A percentile compares a stretch with the other conserved stretches of the same genome.
phyloP scores from a whole-genome alignment of 805 yeast genomes.

The Cyberlindnera amylophila region DNA sequence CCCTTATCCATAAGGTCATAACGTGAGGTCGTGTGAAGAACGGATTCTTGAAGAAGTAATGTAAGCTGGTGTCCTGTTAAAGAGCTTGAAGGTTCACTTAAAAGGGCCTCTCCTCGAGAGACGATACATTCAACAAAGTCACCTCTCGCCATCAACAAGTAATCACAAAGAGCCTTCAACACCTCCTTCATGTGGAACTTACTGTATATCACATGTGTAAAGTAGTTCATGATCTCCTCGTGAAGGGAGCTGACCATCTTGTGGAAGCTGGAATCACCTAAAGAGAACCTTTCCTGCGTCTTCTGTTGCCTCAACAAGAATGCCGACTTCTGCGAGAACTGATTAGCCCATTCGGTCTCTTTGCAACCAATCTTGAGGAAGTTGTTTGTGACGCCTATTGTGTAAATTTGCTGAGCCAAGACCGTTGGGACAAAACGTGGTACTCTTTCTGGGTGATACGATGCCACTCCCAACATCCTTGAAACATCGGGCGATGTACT shows the following conservation, averaged over 20 bases:
- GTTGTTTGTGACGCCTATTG: slow-evolving; percentile 68
- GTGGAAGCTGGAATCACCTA: slow-evolving; percentile 26
- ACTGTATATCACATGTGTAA: slow-evolving; percentile 45
- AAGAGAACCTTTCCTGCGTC: slow-evolving; percentile 1
- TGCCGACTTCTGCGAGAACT: slow-evolving; percentile 14
- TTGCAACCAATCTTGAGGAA: slow-evolving; percentile 64
- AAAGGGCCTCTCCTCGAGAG: slow-evolving; percentile 45
- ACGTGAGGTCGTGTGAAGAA: slow-evolving; percentile 48
- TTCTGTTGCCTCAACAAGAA: slow-evolving; percentile 29
- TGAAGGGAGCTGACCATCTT: slow-evolving; percentile 41
- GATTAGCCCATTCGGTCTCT: slow-evolving; percentile 61
- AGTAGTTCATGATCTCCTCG: slow-evolving; percentile 47
- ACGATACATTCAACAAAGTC: slow-evolving; percentile 75
- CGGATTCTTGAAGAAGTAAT: slow-evolving; percentile 59
- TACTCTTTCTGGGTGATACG: slow-evolving; percentile 29
- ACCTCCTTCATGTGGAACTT: slow-evolving; percentile 50
- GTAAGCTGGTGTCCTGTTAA: slow-evolving; percentile 66
- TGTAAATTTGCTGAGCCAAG: slow-evolving; percentile 45
- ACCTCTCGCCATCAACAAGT: slow-evolving; percentile 70
- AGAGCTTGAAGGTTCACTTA: slow-evolving; percentile 59
- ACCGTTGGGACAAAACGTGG: slow-evolving; percentile 43
- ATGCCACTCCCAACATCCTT: too few relatives aligned
- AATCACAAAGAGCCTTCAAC: slow-evolving; percentile 57
- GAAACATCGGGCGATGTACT: background rate
- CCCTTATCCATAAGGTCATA: slow-evolving; percentile 20